phyloP scores from a whole-genome alignment of 306 rosid genomes.

The Vigna nakashimae region DNA sequence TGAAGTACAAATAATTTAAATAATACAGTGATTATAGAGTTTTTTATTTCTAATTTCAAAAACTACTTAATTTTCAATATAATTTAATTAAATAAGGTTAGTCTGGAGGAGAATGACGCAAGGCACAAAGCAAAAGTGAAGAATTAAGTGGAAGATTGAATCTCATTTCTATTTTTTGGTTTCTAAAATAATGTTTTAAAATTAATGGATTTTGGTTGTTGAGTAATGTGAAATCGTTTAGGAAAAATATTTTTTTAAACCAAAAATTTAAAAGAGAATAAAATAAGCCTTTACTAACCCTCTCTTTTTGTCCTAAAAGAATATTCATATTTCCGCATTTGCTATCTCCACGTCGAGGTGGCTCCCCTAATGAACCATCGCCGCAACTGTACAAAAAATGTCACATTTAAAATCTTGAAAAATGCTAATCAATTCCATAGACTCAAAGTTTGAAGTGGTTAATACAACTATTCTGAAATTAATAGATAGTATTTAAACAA shows the following conservation, averaged over 20 bases:
- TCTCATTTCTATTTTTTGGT: not conserved
- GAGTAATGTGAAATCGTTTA: not conserved
- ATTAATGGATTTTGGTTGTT: not conserved
- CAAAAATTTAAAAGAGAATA: not conserved
- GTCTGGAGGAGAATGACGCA: not conserved
- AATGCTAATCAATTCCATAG: not conserved
- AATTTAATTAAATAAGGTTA: not conserved
- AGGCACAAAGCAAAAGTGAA: not conserved
- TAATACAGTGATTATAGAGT: not conserved
- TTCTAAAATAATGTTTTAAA: not conserved
- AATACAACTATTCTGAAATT: not conserved
- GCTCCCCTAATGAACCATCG: conserved; percentile 79
- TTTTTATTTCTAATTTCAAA: not conserved
- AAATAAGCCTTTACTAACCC: conserved; percentile 57
- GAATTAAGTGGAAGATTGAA: not conserved
- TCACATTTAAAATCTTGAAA: conserved; percentile 24
- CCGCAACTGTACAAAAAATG: conserved; percentile 71
- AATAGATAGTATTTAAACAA: not conserved
- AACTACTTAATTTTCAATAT: not conserved
- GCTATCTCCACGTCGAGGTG: conserved; percentile 72
- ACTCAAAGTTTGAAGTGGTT: not conserved
- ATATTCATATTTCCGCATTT: conserved; percentile 92
- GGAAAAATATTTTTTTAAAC: not conserved
- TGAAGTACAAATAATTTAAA: conserved; percentile 18
- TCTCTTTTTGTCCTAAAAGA: conserved; percentile 75